Evolutionary conservation across 2,329 filamentous ascomycete species (phyloP).

Genomic region (Immersiporthe knoxdaviesiana): DNA sequence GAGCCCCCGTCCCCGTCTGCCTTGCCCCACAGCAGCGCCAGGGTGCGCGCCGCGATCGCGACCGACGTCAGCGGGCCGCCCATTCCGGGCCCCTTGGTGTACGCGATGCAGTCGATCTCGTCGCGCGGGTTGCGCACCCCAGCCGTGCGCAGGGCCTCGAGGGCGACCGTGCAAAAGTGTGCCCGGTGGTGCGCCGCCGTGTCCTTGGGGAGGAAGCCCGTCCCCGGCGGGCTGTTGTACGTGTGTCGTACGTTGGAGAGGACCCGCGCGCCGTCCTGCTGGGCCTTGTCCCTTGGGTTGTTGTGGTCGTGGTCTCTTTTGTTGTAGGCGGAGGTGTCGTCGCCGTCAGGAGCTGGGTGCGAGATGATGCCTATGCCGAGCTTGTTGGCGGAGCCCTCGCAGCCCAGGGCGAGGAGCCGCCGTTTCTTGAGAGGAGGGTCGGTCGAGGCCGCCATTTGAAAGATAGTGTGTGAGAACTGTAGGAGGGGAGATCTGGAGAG

Average conservation of each 20-base stretch:
- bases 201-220: conserved; percentile 95
- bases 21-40: conserved; percentile 82
- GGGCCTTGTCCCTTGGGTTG: conserved; percentile 19
- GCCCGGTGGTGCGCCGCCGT: conserved; percentile 89
- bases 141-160: conserved; percentile 75
- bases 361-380: conserved; percentile 90
- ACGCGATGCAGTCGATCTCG: conserved; percentile 91
- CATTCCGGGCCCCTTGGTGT: conserved; percentile 95
- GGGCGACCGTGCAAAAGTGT: conserved; percentile 82
- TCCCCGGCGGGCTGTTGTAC: conserved; percentile 86
- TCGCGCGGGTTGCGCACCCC: conserved; percentile 50
- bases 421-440: conserved; percentile 34
- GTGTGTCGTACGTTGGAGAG: conserved; percentile 95
- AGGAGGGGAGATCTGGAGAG: too few species aligned
- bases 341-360: conserved; percentile 55
- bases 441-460: conserved; percentile 20
- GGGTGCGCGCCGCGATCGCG: conserved; percentile 80
- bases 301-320: not conserved
- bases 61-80: conserved; percentile 88
- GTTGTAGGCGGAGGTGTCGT: conserved; percentile 30
- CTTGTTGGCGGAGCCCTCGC: conserved; percentile 97
- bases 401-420: conserved; percentile 60
- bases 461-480: too few species aligned
- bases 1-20: conserved; percentile 60
- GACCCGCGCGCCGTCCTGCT: conserved; percentile 60